A percentile compares a stretch with the other conserved stretches of the same genome.
phyloP scores from a whole-genome alignment of 768 basidiomycete genomes.

The Daedaleopsis nitida region DNA sequence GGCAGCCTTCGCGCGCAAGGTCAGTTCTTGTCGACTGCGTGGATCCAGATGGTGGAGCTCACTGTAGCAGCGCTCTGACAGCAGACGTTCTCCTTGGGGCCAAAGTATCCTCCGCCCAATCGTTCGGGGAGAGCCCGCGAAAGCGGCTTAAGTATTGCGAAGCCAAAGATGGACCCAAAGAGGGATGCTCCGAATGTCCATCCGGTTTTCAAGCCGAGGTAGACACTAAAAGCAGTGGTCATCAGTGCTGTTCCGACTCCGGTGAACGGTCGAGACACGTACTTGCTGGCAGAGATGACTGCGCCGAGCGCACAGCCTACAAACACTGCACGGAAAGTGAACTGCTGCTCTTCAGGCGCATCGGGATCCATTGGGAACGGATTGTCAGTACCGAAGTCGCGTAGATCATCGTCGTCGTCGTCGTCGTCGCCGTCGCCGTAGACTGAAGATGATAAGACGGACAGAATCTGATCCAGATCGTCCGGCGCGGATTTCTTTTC shows the following conservation, averaged over 20 bases:
- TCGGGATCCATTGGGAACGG: slow-evolving; percentile 24
- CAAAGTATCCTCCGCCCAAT: slow-evolving; percentile 25
- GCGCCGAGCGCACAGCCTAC: slow-evolving; percentile 23
- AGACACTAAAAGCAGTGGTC: slow-evolving; percentile 11
- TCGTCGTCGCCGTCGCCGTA: slow-evolving; percentile 5
- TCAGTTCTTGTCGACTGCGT: background rate
- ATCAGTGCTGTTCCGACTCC: background rate
- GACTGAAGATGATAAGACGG: background rate
- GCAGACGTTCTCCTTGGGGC: slow-evolving; percentile 27
- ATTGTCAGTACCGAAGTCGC: slow-evolving; percentile 18
- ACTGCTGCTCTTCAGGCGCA: slow-evolving; percentile 19
- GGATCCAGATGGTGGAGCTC: background rate
- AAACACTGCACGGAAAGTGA: slow-evolving; percentile 24
- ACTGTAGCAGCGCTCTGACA: slow-evolving; percentile 26
- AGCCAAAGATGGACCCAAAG: slow-evolving; percentile 27
- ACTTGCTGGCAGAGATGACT: slow-evolving; percentile 27
- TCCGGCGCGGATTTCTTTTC: slow-evolving; percentile 12
- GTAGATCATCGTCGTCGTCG: slow-evolving; percentile 4
- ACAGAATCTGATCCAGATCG: slow-evolving; percentile 6
- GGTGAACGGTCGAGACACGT: background rate
- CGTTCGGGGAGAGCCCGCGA: slow-evolving; percentile 18
- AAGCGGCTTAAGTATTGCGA: slow-evolving; percentile 25
- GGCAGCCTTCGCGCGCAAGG: slow-evolving; percentile 17
- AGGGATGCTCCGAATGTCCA: slow-evolving; percentile 26
- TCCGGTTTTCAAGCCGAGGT: slow-evolving; percentile 24